Conservation (phyloP, 139 green algal species). For the Pleodorina starrii region DNA sequence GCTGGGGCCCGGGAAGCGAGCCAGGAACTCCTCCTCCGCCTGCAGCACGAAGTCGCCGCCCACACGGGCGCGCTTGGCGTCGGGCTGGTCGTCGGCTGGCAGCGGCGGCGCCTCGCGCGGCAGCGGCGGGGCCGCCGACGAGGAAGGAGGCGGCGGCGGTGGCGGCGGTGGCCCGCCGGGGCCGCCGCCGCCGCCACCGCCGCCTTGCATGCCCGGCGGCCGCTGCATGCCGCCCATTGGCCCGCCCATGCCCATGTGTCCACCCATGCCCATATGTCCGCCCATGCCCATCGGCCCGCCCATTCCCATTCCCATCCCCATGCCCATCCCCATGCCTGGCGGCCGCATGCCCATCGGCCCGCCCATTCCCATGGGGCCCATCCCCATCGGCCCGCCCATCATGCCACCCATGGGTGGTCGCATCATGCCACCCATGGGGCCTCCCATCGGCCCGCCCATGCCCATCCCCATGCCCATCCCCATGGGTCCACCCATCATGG, state of each 20-base stretch:
- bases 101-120: slow-evolving; percentile 56
- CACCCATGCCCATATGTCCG: slow-evolving; percentile 48
- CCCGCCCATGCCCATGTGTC: slow-evolving; percentile 9
- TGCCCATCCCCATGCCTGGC: slow-evolving; percentile 33
- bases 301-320: slow-evolving; percentile 32
- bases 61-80: slow-evolving; percentile 70
- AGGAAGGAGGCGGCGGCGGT: slow-evolving; percentile 15
- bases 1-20: slow-evolving; percentile 46
- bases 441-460: too few species aligned
- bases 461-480: too few species aligned
- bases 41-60: slow-evolving; percentile 80
- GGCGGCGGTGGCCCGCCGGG: slow-evolving; percentile 32
- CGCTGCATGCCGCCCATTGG: slow-evolving; percentile 34
- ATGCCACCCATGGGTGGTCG: background rate
- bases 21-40: slow-evolving; percentile 87
- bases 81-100: slow-evolving; percentile 65
- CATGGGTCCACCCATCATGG: too few species aligned
- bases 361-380: slow-evolving; percentile 51
- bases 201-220: slow-evolving; percentile 32
- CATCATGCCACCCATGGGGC: slow-evolving; percentile 5
- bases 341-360: slow-evolving; percentile 36
- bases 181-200: background rate
- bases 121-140: slow-evolving; percentile 23
- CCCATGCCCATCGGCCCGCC: slow-evolving; percentile 41
- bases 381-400: slow-evolving; percentile 21